A percentile compares a stretch with the other conserved stretches of the same genome.
Evolutionary conservation across 345 rosid species (phyloP).

Genomic region (Turritis glabra): DNA sequence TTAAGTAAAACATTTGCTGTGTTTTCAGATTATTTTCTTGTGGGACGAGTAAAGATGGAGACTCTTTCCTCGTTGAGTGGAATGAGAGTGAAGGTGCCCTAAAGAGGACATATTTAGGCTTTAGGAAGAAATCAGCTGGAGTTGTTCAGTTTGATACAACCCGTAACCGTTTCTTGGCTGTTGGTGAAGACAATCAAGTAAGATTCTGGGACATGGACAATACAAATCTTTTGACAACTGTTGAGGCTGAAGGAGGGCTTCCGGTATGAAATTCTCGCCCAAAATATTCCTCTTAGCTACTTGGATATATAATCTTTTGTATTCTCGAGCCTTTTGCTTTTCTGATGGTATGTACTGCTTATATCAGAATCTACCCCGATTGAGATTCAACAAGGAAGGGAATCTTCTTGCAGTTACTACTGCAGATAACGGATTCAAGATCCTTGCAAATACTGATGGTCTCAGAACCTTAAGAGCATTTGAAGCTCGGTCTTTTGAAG

Average conservation of each 20-base stretch:
- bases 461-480: conserved; percentile 49
- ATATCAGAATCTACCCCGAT: conserved; percentile 53
- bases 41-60: conserved; percentile 84
- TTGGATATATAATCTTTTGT: neutral
- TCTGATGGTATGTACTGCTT: conserved; percentile 20
- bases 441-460: conserved; percentile 66
- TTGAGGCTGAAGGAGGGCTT: conserved; percentile 75
- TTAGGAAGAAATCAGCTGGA: conserved; percentile 61
- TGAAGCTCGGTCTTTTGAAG: conserved; percentile 53
- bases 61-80: conserved; percentile 77
- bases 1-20: conserved; percentile 4
- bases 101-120: conserved; percentile 62
- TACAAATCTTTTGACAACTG: conserved; percentile 47
- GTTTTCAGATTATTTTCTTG: conserved; percentile 66
- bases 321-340: neutral
- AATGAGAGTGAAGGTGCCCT: conserved; percentile 79
- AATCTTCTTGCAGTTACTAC: conserved; percentile 65
- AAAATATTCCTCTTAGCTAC: neutral
- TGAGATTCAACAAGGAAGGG: conserved; percentile 81
- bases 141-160: conserved; percentile 76
- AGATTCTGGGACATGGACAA: conserved; percentile 84
- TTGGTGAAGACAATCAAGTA: conserved; percentile 63
- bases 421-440: conserved; percentile 60
- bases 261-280: conserved; percentile 44
- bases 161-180: conserved; percentile 64